These are phyloP conservation scores for Aspergillus nidulans DNA, from an alignment of 495 filamentous ascomycete species.

Conservation along the genomic window DNA sequence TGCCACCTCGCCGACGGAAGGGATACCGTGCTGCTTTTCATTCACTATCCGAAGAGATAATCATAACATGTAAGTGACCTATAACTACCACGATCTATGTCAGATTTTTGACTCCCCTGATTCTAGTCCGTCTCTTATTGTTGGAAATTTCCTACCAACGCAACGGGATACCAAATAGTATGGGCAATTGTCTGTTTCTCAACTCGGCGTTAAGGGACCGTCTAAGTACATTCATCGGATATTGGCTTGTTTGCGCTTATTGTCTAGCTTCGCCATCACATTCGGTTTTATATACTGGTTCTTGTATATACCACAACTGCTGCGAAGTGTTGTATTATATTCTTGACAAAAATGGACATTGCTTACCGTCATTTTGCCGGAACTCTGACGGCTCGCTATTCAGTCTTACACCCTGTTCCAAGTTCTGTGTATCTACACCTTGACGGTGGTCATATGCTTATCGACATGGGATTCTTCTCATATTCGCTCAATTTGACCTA, in stretches of 20 bases:
- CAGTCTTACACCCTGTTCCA: neutral
- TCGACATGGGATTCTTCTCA: neutral
- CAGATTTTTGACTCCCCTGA: conserved; percentile 11
- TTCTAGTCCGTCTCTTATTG: conserved; percentile 80
- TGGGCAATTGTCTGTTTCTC: neutral
- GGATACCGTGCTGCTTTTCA: conserved; percentile 92
- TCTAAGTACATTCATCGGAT: neutral
- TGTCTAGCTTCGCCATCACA: neutral
- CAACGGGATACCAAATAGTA: conserved; percentile 28
- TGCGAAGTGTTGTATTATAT: conserved; percentile 10
- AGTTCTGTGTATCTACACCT: neutral
- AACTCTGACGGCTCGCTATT: neutral
- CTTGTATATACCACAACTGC: conserved; percentile 8
- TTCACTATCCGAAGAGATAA: conserved; percentile 93
- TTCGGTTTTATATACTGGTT: neutral
- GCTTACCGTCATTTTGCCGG: neutral
- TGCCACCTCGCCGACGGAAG: conserved; percentile 61
- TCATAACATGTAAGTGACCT: conserved; percentile 81
- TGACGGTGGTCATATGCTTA: conserved; percentile 2
- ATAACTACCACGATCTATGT: neutral
- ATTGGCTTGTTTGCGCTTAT: neutral
- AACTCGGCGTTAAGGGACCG: neutral
- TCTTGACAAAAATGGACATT: neutral
- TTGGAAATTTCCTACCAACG: conserved; percentile 88
- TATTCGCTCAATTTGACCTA: neutral